Conservation (phyloP, 257 asterid species). For the Nicotiana attenuata region DNA sequence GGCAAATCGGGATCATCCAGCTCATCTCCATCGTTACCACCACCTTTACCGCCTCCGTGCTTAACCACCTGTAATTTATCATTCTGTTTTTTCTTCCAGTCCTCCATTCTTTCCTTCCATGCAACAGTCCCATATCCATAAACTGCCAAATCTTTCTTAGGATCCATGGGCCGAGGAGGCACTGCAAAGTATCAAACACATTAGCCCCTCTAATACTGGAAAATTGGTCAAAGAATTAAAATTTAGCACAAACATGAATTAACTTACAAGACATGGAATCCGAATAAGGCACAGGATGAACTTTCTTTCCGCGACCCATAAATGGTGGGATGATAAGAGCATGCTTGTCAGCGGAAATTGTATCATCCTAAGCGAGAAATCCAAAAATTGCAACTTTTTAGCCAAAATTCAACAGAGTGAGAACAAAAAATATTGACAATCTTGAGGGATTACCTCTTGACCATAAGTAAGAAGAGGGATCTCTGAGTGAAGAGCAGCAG, state of each 20-base stretch:
- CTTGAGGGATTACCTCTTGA: slow-evolving; percentile 60
- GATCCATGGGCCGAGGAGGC: slow-evolving; percentile 97
- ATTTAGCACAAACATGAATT: neutral
- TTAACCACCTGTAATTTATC: slow-evolving; percentile 87
- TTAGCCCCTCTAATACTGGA: slow-evolving; percentile 9
- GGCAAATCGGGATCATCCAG: slow-evolving; percentile 88
- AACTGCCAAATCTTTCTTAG: slow-evolving; percentile 90
- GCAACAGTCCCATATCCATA: slow-evolving; percentile 97
- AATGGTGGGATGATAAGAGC: slow-evolving; percentile 88
- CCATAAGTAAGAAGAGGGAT: slow-evolving; percentile 95
- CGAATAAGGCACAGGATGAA: slow-evolving; percentile 63
- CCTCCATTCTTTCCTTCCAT: slow-evolving; percentile 99
- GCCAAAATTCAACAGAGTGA: neutral
- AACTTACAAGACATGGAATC: slow-evolving; percentile 72
- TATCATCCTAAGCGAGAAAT: slow-evolving; percentile 59
- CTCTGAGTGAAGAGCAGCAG: slow-evolving; percentile 57
- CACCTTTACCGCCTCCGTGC: slow-evolving; percentile 71
- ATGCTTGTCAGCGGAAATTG: slow-evolving; percentile 93
- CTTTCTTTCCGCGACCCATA: slow-evolving; percentile 65
- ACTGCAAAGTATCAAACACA: slow-evolving; percentile 31
- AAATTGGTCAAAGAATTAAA: neutral
- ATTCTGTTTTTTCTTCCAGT: slow-evolving; percentile 92
- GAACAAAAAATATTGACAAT: slow-evolving; percentile 3
- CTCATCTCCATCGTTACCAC: slow-evolving; percentile 57
- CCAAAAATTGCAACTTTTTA: slow-evolving; percentile 4